These are phyloP conservation scores for Ploettnerulaceae sp. DNA, from an alignment of 2,329 filamentous ascomycete genomes.

Conservation along the genomic window DNA sequence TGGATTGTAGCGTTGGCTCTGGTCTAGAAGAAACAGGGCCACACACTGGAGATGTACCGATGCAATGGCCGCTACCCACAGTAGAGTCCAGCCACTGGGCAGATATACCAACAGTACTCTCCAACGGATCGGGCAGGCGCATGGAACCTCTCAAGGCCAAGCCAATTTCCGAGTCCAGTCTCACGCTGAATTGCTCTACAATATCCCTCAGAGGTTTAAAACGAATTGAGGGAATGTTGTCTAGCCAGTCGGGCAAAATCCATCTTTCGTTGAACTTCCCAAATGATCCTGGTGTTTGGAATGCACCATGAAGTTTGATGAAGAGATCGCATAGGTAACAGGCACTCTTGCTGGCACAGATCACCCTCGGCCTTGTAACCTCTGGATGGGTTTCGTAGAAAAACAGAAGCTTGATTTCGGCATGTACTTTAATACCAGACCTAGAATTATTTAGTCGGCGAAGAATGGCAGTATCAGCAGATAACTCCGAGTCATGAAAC, in stretches of 20 bases:
- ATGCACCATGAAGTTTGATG: conserved; percentile 39
- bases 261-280: conserved; percentile 42
- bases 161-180: background rate
- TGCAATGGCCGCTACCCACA: background rate
- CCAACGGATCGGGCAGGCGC: background rate
- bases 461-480: background rate
- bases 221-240: background rate
- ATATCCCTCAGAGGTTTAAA: background rate
- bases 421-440: conserved; percentile 38
- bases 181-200: background rate
- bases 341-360: conserved; percentile 46
- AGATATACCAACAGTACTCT: background rate
- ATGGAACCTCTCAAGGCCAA: background rate
- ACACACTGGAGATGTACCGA: background rate
- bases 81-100: background rate
- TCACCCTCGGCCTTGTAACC: conserved; percentile 37
- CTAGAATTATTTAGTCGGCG: background rate
- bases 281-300: conserved; percentile 40
- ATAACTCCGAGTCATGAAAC: background rate
- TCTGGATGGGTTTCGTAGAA: conserved; percentile 36
- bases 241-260: conserved; percentile 37
- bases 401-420: conserved; percentile 46
- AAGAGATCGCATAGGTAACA: conserved; percentile 48
- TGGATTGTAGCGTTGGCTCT: background rate
- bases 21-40: background rate